Conservation (phyloP, 2,329 filamentous ascomycete genomes). For the Cordyceps fumosorosea region DNA sequence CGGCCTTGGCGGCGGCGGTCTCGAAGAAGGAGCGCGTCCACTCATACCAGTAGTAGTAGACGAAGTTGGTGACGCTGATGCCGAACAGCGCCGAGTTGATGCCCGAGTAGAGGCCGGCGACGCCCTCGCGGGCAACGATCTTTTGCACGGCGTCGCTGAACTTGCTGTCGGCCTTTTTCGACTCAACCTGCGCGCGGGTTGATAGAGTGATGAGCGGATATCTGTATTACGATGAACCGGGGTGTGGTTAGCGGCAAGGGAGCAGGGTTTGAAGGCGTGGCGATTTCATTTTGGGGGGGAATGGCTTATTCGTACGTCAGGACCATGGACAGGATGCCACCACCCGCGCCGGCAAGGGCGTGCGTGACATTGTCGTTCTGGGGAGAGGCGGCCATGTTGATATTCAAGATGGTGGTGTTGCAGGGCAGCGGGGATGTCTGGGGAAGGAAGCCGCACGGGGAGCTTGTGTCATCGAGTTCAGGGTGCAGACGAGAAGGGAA, state of each 20-base stretch:
- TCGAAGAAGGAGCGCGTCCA: conserved; percentile 89
- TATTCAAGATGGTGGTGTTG: conserved; percentile 10
- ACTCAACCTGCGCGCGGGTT: conserved; percentile 95
- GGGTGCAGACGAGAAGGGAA: background rate
- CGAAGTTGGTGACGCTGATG: conserved; percentile 98
- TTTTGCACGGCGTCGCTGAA: conserved; percentile 76
- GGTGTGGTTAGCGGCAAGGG: background rate
- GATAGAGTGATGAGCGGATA: conserved; percentile 97
- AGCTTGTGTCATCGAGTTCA: background rate
- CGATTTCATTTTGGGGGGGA: background rate
- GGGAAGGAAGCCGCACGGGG: background rate
- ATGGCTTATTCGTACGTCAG: conserved; percentile 59
- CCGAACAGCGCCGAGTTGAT: conserved; percentile 93
- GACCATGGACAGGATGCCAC: conserved; percentile 91
- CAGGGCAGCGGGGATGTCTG: background rate
- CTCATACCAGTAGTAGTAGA: conserved; percentile 99
- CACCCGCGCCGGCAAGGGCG: conserved; percentile 85
- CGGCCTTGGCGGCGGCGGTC: conserved; percentile 64
- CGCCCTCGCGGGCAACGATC: conserved; percentile 87
- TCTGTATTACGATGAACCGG: conserved; percentile 35
- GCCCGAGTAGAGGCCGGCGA: conserved; percentile 83
- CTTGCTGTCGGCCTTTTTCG: conserved; percentile 79
- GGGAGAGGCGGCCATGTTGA: conserved; percentile 47
- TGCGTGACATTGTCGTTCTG: conserved; percentile 97
- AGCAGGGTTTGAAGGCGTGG: background rate